Percentiles rank a stretch among this genome's conserved stretches.
These are phyloP conservation scores for Penicillium coffeae DNA, from an alignment of 495 filamentous ascomycete species.

Conservation along the genomic window DNA sequence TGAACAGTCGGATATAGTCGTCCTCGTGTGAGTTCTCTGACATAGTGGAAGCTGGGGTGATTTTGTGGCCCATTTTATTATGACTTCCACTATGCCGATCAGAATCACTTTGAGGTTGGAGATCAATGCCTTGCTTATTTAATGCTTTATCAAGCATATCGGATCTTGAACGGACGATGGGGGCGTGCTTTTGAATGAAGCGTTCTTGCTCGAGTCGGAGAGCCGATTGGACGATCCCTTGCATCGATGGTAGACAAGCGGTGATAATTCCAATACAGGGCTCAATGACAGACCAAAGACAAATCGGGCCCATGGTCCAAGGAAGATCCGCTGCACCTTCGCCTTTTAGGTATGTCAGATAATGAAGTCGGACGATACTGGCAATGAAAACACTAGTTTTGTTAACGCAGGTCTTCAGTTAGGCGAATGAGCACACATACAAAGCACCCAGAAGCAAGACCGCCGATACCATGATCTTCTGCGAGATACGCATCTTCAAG, in stretches of 20 bases:
- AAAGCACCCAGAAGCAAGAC: slow-evolving; percentile 48
- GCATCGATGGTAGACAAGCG: slow-evolving; percentile 31
- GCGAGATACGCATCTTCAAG: slow-evolving; percentile 38
- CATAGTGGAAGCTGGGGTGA: neutral
- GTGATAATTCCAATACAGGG: slow-evolving; percentile 39
- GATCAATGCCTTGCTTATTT: neutral
- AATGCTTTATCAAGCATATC: neutral
- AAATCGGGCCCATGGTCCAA: slow-evolving; percentile 34
- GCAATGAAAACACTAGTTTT: slow-evolving; percentile 16
- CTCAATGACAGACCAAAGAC: slow-evolving; percentile 46
- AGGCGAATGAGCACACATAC: no score
- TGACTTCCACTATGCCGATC: neutral
- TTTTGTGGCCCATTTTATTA: neutral
- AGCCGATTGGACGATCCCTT: slow-evolving; percentile 15
- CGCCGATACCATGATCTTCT: slow-evolving; percentile 43
- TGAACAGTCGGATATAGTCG: slow-evolving; percentile 6
- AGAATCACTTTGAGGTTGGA: neutral
- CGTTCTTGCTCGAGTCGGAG: slow-evolving; percentile 9
- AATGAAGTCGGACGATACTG: slow-evolving; percentile 25
- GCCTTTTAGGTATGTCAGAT: slow-evolving; percentile 17
- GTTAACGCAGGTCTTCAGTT: no score
- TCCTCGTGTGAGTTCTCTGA: neutral
- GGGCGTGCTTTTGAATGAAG: neutral
- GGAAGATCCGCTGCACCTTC: slow-evolving; percentile 27
- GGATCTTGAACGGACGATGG: neutral